Conservation (phyloP, 129 eudicot species). For the Cynara cardunculus region DNA sequence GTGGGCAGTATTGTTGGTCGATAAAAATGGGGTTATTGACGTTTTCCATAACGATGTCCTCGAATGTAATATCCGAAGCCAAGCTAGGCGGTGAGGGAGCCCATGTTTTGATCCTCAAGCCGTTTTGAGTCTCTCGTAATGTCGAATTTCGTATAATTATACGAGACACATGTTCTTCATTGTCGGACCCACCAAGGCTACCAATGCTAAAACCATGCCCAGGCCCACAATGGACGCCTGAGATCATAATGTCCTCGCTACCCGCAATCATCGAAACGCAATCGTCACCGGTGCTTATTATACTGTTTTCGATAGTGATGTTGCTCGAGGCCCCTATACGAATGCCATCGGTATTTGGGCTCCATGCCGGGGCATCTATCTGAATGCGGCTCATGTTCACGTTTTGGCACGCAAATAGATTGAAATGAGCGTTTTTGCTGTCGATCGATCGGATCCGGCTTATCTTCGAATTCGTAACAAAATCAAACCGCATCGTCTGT, state of each 20-base stretch:
- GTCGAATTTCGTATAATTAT: constrained; percentile 38
- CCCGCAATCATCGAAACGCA: constrained; percentile 56
- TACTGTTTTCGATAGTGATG: constrained; percentile 30
- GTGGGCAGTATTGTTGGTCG: constrained; percentile 76
- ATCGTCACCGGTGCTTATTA: constrained; percentile 73
- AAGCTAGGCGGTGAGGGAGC: constrained; percentile 35
- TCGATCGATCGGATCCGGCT: constrained; percentile 38
- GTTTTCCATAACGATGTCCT: constrained; percentile 41
- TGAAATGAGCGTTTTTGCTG: constrained; percentile 58
- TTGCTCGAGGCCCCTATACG: constrained; percentile 43
- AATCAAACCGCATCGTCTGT: constrained; percentile 66
- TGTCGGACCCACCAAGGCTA: constrained; percentile 49
- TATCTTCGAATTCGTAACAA: constrained; percentile 42
- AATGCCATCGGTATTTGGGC: constrained; percentile 77
- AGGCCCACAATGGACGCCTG: constrained; percentile 59
- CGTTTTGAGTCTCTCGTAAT: constrained; percentile 55
- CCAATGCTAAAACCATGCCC: constrained; percentile 91
- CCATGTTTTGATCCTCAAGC: constrained; percentile 74
- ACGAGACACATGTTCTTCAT: constrained; percentile 33
- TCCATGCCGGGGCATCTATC: constrained; percentile 34
- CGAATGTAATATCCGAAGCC: constrained; percentile 43
- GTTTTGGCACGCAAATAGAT: constrained; percentile 46
- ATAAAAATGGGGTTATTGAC: constrained; percentile 66
- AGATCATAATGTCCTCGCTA: constrained; percentile 33
- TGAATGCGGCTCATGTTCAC: constrained; percentile 35